Base-by-base conservation (phyloP, 345 rosid species). In the Lepidium didymum region DNA sequence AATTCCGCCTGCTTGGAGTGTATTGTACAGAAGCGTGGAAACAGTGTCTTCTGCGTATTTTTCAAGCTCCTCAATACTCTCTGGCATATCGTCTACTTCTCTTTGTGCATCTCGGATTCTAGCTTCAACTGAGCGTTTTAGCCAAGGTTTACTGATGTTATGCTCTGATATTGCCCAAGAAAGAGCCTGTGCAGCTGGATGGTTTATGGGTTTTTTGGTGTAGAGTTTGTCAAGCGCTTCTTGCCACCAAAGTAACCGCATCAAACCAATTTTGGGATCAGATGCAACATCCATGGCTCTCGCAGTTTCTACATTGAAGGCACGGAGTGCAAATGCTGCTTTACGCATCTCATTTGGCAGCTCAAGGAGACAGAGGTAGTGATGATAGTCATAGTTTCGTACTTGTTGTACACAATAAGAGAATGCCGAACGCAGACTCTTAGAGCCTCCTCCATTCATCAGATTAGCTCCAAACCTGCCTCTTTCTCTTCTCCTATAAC, bases 241-340 rank as follows among this genome's bases (percentile, higher is more conserved):
- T 82, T 87, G 83, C 98, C 98, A 88, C 98, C 98, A 90, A 13
- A 90, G 76, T 41, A 93, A 85, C 37, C 94, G 87, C 97, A 88
- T 90, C 29, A 93, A 87, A 8, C 97, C 98, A 38, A 93, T 87
- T 46, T 77, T 85, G 56, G 96, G 92, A 76, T 93, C 94, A 50
- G 98, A 93, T 54, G 98, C 90, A 61, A 90, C 81, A 68, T 93
- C 98, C 89, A 88, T 85, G 23, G 98, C 98, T 83, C 82, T 87
- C 50, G 98, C 84, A 13, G 96, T 88, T 78, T 93, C 98, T 14
- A 93, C 86, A 63, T 93, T 90, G 80, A 93, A 85, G n/a, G 98
- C 88, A 0, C 92, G 86, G 60, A 93, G 89, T 21, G 94, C 92
- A 56, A 93, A 93, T n/a, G 97, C 92, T 29, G 94, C 82, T 83